These are phyloP conservation scores for Nidula niveotomentosa DNA, from an alignment of 1,284 basidiomycete species.

Conservation along the genomic window DNA sequence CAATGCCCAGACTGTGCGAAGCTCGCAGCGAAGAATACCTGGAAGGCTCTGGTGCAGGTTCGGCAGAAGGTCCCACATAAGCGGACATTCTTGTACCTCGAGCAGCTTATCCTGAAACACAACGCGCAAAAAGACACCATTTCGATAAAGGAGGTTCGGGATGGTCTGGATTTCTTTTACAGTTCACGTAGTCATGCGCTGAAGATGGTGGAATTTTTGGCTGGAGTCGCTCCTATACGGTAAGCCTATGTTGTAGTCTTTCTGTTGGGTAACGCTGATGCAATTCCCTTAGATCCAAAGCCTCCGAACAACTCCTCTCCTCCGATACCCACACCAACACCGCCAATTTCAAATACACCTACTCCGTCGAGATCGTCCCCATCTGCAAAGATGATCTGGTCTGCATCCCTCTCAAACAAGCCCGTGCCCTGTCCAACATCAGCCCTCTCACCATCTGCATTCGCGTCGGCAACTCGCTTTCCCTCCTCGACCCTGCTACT, in stretches of 20 bases:
- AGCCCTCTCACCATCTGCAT: conserved; percentile 85
- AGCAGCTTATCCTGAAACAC: conserved; percentile 97
- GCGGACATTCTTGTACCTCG: conserved; percentile 96
- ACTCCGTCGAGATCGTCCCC: conserved; percentile 96
- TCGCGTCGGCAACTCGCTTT: conserved; percentile 90
- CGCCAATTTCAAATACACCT: conserved; percentile 97
- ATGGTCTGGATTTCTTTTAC: conserved; percentile 98
- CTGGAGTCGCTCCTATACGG: conserved; percentile 86
- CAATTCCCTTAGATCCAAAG: conserved; percentile 64
- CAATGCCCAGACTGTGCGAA: conserved; percentile 95
- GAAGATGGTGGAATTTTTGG: conserved; percentile 97
- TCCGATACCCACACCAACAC: conserved; percentile 91
- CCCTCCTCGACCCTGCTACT: conserved; percentile 88
- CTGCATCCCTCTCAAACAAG: conserved; percentile 83
- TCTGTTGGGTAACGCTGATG: background rate
- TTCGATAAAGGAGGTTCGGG: conserved; percentile 88
- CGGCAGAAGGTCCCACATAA: conserved; percentile 98
- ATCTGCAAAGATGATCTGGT: conserved; percentile 99
- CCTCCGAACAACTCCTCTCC: conserved; percentile 93
- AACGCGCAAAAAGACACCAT: conserved; percentile 97
- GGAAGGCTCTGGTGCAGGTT: conserved; percentile 97
- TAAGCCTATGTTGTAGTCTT: conserved; percentile 31
- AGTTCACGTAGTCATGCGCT: conserved; percentile 87
- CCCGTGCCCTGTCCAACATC: conserved; percentile 86
- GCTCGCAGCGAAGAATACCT: conserved; percentile 97